phyloP scores from a whole-genome alignment of 1,284 basidiomycete species.

The Erythrobasidium hasegawianum region DNA sequence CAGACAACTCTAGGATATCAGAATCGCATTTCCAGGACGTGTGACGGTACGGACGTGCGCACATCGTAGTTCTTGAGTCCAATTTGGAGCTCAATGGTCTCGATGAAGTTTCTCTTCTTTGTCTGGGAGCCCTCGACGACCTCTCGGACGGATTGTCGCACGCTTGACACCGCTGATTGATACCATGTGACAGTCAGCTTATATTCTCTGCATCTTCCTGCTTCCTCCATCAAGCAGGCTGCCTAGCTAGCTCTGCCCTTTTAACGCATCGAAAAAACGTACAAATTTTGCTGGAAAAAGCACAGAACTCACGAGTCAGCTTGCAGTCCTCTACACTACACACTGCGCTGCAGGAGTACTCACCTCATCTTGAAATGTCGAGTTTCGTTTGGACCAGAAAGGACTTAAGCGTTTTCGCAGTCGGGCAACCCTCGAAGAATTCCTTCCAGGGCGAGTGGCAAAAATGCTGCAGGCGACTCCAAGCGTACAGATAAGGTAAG shows the following conservation, averaged over 20 bases:
- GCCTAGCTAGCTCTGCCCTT: neutral
- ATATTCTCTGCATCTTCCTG: neutral
- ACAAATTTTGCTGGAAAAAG: conserved; percentile 32
- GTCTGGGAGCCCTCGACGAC: conserved; percentile 74
- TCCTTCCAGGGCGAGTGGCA: no score
- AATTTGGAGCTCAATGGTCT: conserved; percentile 63
- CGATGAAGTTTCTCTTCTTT: conserved; percentile 82
- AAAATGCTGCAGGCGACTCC: no score
- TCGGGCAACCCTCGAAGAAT: no score
- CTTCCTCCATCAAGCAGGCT: neutral
- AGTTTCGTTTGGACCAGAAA: neutral
- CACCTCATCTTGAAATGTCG: conserved; percentile 12
- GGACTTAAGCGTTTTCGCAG: no score
- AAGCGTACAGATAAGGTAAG: no score
- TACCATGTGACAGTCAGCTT: neutral
- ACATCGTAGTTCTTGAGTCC: conserved; percentile 90
- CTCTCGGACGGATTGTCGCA: conserved; percentile 91
- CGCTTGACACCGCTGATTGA: conserved; percentile 58
- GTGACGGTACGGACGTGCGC: neutral
- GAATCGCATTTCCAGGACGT: neutral
- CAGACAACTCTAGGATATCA: neutral
- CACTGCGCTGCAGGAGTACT: neutral
- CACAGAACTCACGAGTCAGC: conserved; percentile 3
- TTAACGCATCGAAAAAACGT: neutral
- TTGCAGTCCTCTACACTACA: neutral